Evolutionary conservation across 371 early-diverging fungal genomes (phyloP), one percentile per base, ranked within the genome.

Genomic region (Syncephalastrum racemosum): DNA sequence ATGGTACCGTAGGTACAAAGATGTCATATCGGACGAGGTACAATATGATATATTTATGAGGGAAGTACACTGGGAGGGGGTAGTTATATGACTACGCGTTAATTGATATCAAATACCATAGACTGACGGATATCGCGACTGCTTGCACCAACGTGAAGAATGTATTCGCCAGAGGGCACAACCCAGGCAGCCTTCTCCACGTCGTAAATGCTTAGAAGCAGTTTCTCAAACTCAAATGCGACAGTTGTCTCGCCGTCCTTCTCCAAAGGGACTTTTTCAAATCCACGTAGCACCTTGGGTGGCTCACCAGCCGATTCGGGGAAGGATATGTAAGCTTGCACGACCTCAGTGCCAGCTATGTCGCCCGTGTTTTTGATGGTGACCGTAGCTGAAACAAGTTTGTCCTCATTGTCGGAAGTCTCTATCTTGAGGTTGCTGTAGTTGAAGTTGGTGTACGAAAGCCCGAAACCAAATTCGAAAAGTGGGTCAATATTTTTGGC

Each of bases 381-480:
- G 22, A 80, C 56, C 1, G 71, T 50, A 39, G 66, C 67, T 22
- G 46, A 56, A 19, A 63, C 60, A 10, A 80, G 45, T 14, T 62
- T 46, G 4, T 59, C 45, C 16, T 68, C 52, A 46, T 73, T 71
- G 41, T 79, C 73, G 53, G 80, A 75, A 3, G 80, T 42, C 14
- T 36, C 13, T 22, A 57, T 46, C 5, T 54, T 43, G 39, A 59
- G 25, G 0, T 56, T 16, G 40, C 54, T 48, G 60, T 83, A 83
- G 14, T 46, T 47, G 51, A 85, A 85, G 1, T 45, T 63, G n/a
- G 81, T 79, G 67, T 83, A 85, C 0, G 81, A 80, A 24, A 85
- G 58, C 43, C 85, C 85, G 53, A 62, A 70, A 14, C 83, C 85
- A 44, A 85, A 85, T 16, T 63, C 62, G 61, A 77, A 80, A 31